phyloP scores from a whole-genome alignment of 2,329 filamentous ascomycete genomes.

The Diaporthe velutina region DNA sequence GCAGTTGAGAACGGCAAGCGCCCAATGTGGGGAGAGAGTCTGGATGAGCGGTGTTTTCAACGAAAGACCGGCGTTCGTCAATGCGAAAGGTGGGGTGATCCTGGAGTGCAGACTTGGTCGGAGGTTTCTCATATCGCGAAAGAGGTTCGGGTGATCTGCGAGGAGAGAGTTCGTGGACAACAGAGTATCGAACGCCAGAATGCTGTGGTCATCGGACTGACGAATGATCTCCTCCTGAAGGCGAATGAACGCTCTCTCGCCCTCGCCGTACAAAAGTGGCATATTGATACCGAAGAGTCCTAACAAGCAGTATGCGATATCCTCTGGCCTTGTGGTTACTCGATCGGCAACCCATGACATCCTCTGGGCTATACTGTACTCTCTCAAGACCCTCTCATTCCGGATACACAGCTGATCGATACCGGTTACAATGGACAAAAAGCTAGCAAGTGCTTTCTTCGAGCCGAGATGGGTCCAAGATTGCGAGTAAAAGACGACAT shows the following conservation, averaged over 20 bases:
- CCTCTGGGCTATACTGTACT: slow-evolving; percentile 40
- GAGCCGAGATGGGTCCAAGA: slow-evolving; percentile 33
- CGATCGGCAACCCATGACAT: slow-evolving; percentile 46
- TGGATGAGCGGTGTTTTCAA: slow-evolving; percentile 41
- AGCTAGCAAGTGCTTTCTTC: slow-evolving; percentile 25
- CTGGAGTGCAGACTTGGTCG: slow-evolving; percentile 34
- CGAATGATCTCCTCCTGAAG: slow-evolving; percentile 46
- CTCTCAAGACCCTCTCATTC: slow-evolving; percentile 14
- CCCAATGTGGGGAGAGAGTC: slow-evolving; percentile 45
- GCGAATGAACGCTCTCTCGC: slow-evolving; percentile 43
- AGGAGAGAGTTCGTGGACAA: slow-evolving; percentile 40
- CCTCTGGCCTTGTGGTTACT: slow-evolving; percentile 43
- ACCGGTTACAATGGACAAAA: not conserved
- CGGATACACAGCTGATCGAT: slow-evolving; percentile 22
- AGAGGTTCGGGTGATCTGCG: slow-evolving; percentile 41
- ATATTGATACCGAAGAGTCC: slow-evolving; percentile 47
- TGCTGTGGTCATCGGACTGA: slow-evolving; percentile 29
- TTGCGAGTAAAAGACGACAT: slow-evolving; percentile 40
- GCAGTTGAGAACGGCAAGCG: slow-evolving; percentile 63
- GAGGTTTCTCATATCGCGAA: slow-evolving; percentile 34
- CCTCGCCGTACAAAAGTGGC: slow-evolving; percentile 49
- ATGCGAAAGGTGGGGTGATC: slow-evolving; percentile 40
- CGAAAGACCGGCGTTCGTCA: slow-evolving; percentile 43
- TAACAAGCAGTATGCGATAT: slow-evolving; percentile 47
- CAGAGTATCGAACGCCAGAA: slow-evolving; percentile 40